Conservation (phyloP, 2,329 filamentous ascomycete genomes). For the Colletotrichum chlorophyti region DNA sequence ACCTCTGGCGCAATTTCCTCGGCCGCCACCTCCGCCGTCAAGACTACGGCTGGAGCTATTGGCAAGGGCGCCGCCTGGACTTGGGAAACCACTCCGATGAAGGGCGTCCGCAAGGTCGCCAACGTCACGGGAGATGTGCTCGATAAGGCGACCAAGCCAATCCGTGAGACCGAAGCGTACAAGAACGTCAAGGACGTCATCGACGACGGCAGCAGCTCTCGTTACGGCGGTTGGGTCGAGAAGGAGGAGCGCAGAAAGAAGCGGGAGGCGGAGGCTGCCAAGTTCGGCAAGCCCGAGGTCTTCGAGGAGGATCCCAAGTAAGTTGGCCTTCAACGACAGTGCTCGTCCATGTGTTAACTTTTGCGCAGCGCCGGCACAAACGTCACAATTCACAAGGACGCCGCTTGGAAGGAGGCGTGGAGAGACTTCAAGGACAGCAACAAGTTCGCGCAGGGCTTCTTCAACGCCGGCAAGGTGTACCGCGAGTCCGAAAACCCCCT, state of each 20-base stretch:
- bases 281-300: slow-evolving; percentile 57
- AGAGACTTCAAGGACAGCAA: slow-evolving; percentile 90
- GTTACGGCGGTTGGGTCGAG: slow-evolving; percentile 96
- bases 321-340: slow-evolving; percentile 43
- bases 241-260: slow-evolving; percentile 89
- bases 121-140: slow-evolving; percentile 85
- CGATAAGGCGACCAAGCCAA: slow-evolving; percentile 93
- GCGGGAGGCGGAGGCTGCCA: slow-evolving; percentile 74
- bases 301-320: slow-evolving; percentile 88
- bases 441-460: slow-evolving; percentile 86
- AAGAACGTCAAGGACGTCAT: slow-evolving; percentile 96
- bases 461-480: slow-evolving; percentile 85
- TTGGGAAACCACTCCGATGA: slow-evolving; percentile 94
- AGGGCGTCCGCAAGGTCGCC: slow-evolving; percentile 86
- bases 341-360: background rate
- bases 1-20: slow-evolving; percentile 84
- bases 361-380: slow-evolving; percentile 84
- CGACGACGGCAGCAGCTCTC: slow-evolving; percentile 93
- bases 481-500: slow-evolving; percentile 97
- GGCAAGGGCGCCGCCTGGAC: slow-evolving; percentile 95
- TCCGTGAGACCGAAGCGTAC: slow-evolving; percentile 92
- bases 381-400: slow-evolving; percentile 94
- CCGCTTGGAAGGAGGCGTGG: slow-evolving; percentile 99
- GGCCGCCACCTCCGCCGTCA: slow-evolving; percentile 80
- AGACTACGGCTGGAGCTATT: slow-evolving; percentile 84